These are phyloP conservation scores for Podospora appendiculata DNA, from an alignment of 495 filamentous ascomycete genomes.

Conservation along the genomic window DNA sequence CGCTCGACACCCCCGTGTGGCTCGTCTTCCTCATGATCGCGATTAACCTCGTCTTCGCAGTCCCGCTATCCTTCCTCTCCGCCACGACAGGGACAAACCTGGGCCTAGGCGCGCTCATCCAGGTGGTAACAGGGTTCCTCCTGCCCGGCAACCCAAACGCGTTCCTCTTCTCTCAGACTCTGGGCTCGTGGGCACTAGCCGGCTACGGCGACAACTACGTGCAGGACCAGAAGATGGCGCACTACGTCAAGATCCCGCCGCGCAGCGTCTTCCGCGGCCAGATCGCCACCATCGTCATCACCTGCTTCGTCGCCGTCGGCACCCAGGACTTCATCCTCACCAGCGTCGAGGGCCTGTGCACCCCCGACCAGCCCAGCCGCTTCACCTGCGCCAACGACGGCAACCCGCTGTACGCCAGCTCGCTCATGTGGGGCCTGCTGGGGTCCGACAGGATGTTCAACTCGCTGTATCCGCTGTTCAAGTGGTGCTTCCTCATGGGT, in stretches of 20 bases:
- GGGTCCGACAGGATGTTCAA: conserved; percentile 32
- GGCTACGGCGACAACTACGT: conserved; percentile 28
- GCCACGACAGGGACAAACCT: conserved; percentile 30
- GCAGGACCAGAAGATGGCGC: conserved; percentile 33
- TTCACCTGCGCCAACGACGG: conserved; percentile 29
- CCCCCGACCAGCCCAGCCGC: conserved; percentile 17
- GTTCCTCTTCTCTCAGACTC: conserved; percentile 24
- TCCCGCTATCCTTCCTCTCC: conserved; percentile 27
- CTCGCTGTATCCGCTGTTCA: conserved; percentile 26
- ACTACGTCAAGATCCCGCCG: conserved; percentile 25
- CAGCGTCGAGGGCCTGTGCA: conserved; percentile 22
- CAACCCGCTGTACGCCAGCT: conserved; percentile 20
- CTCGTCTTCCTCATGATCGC: conserved; percentile 27
- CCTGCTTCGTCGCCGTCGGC: conserved; percentile 23
- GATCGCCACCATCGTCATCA: conserved; percentile 26
- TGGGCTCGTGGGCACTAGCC: conserved; percentile 25
- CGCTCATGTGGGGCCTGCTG: conserved; percentile 28
- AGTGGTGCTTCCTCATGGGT: conserved; percentile 35
- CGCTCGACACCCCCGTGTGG: conserved; percentile 25
- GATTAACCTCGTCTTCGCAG: conserved; percentile 29
- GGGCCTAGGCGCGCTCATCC: conserved; percentile 22
- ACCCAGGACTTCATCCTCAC: conserved; percentile 24
- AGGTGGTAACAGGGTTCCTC: conserved; percentile 26
- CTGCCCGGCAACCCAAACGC: conserved; percentile 28
- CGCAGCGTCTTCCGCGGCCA: conserved; percentile 22